These are phyloP conservation scores for Ophiocordyceps polyrhachis-furcata DNA, from an alignment of 2,329 filamentous ascomycete species.

Conservation along the genomic window DNA sequence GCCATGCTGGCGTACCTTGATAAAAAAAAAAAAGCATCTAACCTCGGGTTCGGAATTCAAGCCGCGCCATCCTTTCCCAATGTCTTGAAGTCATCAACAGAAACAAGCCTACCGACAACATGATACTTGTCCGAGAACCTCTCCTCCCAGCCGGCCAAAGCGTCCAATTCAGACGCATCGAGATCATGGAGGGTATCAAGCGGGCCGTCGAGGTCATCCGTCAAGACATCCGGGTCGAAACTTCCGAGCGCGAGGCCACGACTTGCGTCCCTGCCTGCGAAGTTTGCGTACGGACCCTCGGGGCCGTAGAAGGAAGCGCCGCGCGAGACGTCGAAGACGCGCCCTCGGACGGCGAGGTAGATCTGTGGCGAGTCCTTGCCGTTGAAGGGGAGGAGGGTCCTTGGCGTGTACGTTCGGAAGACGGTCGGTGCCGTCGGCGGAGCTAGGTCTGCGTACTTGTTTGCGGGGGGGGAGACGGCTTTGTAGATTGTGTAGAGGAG, in stretches of 20 bases:
- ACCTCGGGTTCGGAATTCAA: neutral
- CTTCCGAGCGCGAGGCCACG: slow-evolving; percentile 76
- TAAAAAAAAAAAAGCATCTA: neutral
- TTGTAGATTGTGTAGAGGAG: slow-evolving; percentile 40
- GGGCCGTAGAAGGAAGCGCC: slow-evolving; percentile 94
- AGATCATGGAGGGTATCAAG: slow-evolving; percentile 60
- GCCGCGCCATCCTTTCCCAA: neutral
- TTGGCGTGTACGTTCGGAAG: slow-evolving; percentile 55
- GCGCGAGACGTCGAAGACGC: slow-evolving; percentile 73
- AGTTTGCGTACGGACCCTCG: slow-evolving; percentile 87
- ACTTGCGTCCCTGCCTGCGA: slow-evolving; percentile 80
- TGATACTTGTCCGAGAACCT: slow-evolving; percentile 87
- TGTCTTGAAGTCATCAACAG: slow-evolving; percentile 20
- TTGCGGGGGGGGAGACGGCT: slow-evolving; percentile 17
- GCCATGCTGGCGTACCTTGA: neutral
- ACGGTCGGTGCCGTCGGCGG: slow-evolving; percentile 37
- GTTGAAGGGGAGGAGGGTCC: slow-evolving; percentile 69
- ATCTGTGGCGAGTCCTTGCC: slow-evolving; percentile 56
- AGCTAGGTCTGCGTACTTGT: slow-evolving; percentile 29
- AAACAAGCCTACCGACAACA: slow-evolving; percentile 73
- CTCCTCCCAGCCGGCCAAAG: slow-evolving; percentile 81
- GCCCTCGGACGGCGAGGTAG: slow-evolving; percentile 78
- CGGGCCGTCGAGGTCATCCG: slow-evolving; percentile 69
- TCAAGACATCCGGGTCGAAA: slow-evolving; percentile 92
- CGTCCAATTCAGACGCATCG: slow-evolving; percentile 58